Evolutionary conservation across 2,329 filamentous ascomycete species (phyloP).

Genomic region (Lachnellula subtilissima): DNA sequence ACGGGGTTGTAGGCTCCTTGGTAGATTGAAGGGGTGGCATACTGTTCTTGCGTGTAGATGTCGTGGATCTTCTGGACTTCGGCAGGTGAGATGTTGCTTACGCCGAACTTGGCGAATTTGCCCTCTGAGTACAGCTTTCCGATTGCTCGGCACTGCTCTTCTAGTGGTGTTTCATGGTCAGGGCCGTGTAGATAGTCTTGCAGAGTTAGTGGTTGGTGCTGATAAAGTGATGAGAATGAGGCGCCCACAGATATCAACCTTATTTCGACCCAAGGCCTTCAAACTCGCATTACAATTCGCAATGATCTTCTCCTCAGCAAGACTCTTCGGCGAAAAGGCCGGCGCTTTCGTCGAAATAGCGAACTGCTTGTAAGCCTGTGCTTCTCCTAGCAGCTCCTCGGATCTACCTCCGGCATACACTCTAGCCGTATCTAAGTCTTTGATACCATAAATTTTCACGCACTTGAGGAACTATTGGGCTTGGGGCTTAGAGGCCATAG

Average conservation of each 20-base stretch:
- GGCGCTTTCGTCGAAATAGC: constrained; percentile 6
- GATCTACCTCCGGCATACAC: constrained; percentile 2
- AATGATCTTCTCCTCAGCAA: constrained; percentile 1
- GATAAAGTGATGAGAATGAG: constrained; percentile 4
- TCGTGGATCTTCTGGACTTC: constrained; percentile 23
- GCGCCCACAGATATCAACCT: constrained; percentile 30
- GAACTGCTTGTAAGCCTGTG: not conserved
- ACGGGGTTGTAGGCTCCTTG: constrained; percentile 26
- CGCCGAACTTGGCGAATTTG: constrained; percentile 27
- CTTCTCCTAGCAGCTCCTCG: constrained; percentile 1
- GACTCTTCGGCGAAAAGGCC: constrained; percentile 1
- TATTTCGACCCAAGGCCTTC: not conserved
- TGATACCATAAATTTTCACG: not conserved
- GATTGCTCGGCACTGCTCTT: constrained; percentile 26
- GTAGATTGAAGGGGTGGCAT: constrained; percentile 30
- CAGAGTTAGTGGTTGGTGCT: not conserved
- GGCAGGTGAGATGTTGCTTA: constrained; percentile 24
- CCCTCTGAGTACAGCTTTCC: constrained; percentile 27
- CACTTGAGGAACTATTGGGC: constrained; percentile 1
- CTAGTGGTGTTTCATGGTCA: constrained; percentile 26
- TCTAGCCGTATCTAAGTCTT: constrained; percentile 4
- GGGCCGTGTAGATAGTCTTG: constrained; percentile 23
- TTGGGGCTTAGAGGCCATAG: not conserved
- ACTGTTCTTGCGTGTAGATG: constrained; percentile 25
- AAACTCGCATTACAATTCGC: constrained; percentile 1